phyloP scores from a whole-genome alignment of 2,329 filamentous ascomycete species.

The Phyllosticta paracitricarpa region DNA sequence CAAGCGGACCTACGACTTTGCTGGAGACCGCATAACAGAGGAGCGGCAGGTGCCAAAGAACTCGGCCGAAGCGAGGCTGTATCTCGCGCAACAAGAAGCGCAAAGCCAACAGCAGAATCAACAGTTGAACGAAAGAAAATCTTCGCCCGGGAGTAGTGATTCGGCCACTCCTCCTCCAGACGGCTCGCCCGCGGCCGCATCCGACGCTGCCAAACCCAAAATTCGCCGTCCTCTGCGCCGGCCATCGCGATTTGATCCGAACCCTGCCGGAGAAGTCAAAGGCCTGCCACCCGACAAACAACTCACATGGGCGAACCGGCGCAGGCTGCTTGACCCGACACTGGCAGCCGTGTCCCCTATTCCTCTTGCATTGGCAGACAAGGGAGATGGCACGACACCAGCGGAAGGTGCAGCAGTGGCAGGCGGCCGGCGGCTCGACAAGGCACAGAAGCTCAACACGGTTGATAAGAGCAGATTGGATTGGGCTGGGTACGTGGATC shows the following conservation, averaged over 20 bases:
- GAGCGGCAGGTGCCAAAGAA: slow-evolving; percentile 55
- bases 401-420: slow-evolving; percentile 18
- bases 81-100: slow-evolving; percentile 31
- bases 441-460: slow-evolving; percentile 52
- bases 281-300: slow-evolving; percentile 35
- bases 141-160: background rate
- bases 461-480: slow-evolving; percentile 57
- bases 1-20: slow-evolving; percentile 65
- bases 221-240: slow-evolving; percentile 34
- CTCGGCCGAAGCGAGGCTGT: slow-evolving; percentile 46
- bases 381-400: slow-evolving; percentile 22
- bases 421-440: slow-evolving; percentile 20
- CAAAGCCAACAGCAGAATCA: slow-evolving; percentile 9
- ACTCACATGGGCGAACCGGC: slow-evolving; percentile 27
- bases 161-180: background rate
- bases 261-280: slow-evolving; percentile 38
- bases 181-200: slow-evolving; percentile 14
- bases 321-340: background rate
- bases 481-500: slow-evolving; percentile 54
- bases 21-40: slow-evolving; percentile 61
- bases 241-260: slow-evolving; percentile 41
- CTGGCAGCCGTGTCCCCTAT: background rate
- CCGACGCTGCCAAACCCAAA: slow-evolving; percentile 4
- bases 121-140: background rate
- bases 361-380: slow-evolving; percentile 10